These are phyloP conservation scores for Hypomyces rosellus DNA, from an alignment of 2,329 filamentous ascomycete species.

Conservation along the genomic window DNA sequence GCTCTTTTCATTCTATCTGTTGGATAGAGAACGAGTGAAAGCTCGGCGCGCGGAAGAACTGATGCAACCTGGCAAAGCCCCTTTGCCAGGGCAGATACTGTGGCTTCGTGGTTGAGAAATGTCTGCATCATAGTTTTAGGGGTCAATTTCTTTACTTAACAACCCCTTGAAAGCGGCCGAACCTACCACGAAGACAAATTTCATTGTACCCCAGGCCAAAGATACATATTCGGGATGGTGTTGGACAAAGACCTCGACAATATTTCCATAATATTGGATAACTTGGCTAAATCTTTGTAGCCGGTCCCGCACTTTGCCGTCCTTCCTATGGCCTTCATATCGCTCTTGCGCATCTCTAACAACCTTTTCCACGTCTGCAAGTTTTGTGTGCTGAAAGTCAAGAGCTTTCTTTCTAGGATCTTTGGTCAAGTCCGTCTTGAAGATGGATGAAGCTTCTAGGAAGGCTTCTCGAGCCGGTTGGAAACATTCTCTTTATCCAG, in stretches of 20 bases:
- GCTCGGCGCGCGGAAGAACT: not conserved
- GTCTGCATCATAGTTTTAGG: not conserved
- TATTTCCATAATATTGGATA: not conserved
- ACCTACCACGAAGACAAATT: slow-evolving; percentile 3
- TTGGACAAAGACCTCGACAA: slow-evolving; percentile 1
- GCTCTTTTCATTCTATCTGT: not conserved
- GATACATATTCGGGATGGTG: slow-evolving; percentile 8
- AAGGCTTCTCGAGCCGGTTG: not conserved
- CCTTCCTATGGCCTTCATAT: not conserved
- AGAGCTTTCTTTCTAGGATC: not conserved
- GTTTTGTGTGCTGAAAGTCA: not conserved
- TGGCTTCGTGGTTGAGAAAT: slow-evolving; percentile 1
- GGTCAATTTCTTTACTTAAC: not conserved
- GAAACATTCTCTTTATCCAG: not conserved
- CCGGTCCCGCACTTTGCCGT: not conserved
- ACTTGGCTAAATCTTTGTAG: not conserved
- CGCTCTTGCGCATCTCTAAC: not conserved
- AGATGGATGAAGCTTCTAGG: not conserved
- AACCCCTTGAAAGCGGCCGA: not conserved
- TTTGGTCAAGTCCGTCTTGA: not conserved
- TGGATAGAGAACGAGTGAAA: not conserved
- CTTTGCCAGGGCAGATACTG: not conserved
- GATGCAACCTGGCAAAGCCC: not conserved
- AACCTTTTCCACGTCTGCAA: not conserved
- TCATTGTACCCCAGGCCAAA: slow-evolving; percentile 7